phyloP scores from a whole-genome alignment of 73 alveolate species.

The Stentor coeruleus region DNA sequence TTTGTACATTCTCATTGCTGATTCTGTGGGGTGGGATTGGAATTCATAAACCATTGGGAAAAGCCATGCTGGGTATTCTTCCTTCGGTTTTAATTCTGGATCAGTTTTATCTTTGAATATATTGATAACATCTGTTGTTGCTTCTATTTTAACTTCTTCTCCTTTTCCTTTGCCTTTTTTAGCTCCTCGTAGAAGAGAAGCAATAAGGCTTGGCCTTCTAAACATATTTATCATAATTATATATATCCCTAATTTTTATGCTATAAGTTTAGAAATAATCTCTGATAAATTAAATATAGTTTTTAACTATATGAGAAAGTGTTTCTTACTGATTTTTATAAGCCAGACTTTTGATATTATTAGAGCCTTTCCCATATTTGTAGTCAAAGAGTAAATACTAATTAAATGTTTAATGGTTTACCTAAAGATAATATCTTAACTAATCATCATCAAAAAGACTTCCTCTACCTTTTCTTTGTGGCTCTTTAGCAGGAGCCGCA shows the following conservation, averaged over 20 bases:
- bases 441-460: background rate
- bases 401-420: too few species aligned
- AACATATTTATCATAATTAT: background rate
- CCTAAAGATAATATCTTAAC: too few species aligned
- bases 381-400: too few species aligned
- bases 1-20: background rate
- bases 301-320: too few species aligned
- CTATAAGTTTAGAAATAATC: too few species aligned
- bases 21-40: background rate
- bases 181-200: background rate
- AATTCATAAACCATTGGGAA: background rate
- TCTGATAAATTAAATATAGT: too few species aligned
- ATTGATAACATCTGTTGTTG: background rate
- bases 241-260: too few species aligned
- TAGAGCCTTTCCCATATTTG: too few species aligned
- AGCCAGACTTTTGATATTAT: too few species aligned
- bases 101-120: background rate
- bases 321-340: too few species aligned
- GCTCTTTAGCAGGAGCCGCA: background rate
- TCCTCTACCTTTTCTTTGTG: background rate
- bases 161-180: conserved; percentile 8
- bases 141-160: background rate
- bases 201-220: background rate
- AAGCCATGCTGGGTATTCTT: background rate
- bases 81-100: background rate